Evolutionary conservation across 2,329 filamentous ascomycete genomes (phyloP), one percentile per base, ranked within the genome.

Genomic region (Rutstroemia sp.): DNA sequence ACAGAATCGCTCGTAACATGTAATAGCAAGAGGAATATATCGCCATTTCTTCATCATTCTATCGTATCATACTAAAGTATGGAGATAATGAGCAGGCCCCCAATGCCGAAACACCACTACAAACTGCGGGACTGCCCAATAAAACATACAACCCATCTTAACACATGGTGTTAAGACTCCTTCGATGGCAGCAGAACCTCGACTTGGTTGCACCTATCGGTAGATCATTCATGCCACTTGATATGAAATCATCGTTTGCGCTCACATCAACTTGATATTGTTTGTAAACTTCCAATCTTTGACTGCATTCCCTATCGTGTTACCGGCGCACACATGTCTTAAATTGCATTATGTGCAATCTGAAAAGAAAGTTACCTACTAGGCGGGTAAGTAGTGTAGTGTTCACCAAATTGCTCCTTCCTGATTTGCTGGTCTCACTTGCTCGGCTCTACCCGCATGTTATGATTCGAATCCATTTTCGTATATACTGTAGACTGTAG

Each of bases 201-300:
- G 19, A 6, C 27, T 48, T 34, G 34, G 21, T 38, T 53, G n/a
- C 42, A 48, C 19, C 34, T 18, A 21, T 25, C 34, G 21, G 30
- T 25, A 21, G 19, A 48, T 53, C 51, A 53, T 48, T 27, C 12
- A 53, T 48, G 42, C 51, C 42, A 39, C 51, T 53, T 27, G 42
- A 39, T 25, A 39, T 34, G 42, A 46, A 38, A 18, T 5, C 16
- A 53, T 5, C 10, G 39, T n/a, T n/a, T 19, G 14, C 19, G 30
- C 30, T 34, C 30, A 34, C 12, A 34, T 34, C 30, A 8, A 27
- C 25, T 34, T 34, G 30, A 34, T 12, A 34, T 34, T 12, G 10
- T 34, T 34, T 34, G 30, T n/a, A 16, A 52, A 42, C 18, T 8
- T 41, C 27, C 12, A 16, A 30, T 42, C 7, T 39, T 39, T 8